Conservation (phyloP, 192 early-diverging fungal genomes). For the Chytriomyces sp. region DNA sequence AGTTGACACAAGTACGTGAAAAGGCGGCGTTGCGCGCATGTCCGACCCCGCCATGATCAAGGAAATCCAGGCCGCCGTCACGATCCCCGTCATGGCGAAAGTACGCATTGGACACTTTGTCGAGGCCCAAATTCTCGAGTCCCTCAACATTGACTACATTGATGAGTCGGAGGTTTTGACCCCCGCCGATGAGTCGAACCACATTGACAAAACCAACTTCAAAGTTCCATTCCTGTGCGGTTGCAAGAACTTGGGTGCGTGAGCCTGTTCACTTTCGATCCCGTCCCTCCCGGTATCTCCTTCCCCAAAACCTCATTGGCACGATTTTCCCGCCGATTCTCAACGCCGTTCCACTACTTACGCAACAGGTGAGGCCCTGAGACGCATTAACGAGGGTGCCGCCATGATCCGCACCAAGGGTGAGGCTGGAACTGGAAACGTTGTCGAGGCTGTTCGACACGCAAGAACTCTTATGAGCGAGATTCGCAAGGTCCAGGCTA, state of each 20-base stretch:
- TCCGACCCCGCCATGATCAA: constrained; percentile 97
- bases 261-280: no score
- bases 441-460: constrained; percentile 97
- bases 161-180: constrained; percentile 98
- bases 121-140: constrained; percentile 95
- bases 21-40: constrained; percentile 95
- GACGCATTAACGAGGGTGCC: constrained; percentile 95
- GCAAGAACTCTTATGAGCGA: constrained; percentile 84
- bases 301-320: not conserved
- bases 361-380: constrained; percentile 82
- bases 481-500: constrained; percentile 81
- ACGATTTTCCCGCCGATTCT: not conserved
- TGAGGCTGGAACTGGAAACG: constrained; percentile 97
- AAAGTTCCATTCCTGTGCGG: constrained; percentile 97
- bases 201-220: constrained; percentile 93
- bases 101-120: constrained; percentile 99
- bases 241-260: constrained; percentile 79
- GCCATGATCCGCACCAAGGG: constrained; percentile 99
- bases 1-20: not conserved
- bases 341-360: not conserved
- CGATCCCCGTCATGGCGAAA: constrained; percentile 99
- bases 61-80: constrained; percentile 92
- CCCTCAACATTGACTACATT: constrained; percentile 92
- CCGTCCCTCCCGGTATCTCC: no score
- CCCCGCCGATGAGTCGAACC: constrained; percentile 92